Base-by-base conservation (phyloP, 176 grass and related monocot species). In the Oryza nivara region DNA sequence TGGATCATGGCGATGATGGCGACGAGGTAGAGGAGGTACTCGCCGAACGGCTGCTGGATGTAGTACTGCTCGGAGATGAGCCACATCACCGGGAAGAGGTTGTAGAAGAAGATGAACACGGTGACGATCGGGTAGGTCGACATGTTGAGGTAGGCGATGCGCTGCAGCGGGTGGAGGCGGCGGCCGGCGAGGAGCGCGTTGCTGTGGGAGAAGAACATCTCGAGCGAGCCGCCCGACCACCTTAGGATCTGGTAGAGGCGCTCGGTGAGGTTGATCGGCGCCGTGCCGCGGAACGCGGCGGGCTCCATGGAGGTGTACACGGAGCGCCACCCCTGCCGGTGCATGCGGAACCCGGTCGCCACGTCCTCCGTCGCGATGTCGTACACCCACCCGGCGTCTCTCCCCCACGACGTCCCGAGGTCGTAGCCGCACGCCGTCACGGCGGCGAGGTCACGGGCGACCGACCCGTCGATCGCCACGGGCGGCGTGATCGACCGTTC, bases 131-230 rank as follows among this genome's bases (percentile, higher is more conserved):
- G 88, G 10, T 85, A 89, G 1, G 82, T 89, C 0, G 87, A 89
- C 87, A 89, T 89, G 77, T 84, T 84, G 5, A 88, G 87, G 20
- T 88, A 88, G 3, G 87, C 87, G 1, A 88, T 9, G 26, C 87
- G 81, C 81, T 88, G 81, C 9, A 89, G 48, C 9, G 71, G 82
- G 11, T 75, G 82, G 61, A 89, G 73, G 5, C 87, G 45, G 3
- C 1, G 35, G 4, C 77, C 71, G 12, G 87, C 76, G 13, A 85
- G 77, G 82, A 89, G 34, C 0, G 87, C 82, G 14, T 85, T 89
- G 71, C 82, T 89, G 28, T 89, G 87, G 71, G 87, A 89, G 70
- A 89, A 89, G 82, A 89, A 89, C 87, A 85, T 89, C 82, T 89
- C 87, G 0, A 89, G 82, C 1, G 87, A 89, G 4, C 82, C 82